A percentile compares a stretch with the other conserved stretches of the same genome.
phyloP scores from a whole-genome alignment of 768 basidiomycete genomes.

The Sutorius australiensis region DNA sequence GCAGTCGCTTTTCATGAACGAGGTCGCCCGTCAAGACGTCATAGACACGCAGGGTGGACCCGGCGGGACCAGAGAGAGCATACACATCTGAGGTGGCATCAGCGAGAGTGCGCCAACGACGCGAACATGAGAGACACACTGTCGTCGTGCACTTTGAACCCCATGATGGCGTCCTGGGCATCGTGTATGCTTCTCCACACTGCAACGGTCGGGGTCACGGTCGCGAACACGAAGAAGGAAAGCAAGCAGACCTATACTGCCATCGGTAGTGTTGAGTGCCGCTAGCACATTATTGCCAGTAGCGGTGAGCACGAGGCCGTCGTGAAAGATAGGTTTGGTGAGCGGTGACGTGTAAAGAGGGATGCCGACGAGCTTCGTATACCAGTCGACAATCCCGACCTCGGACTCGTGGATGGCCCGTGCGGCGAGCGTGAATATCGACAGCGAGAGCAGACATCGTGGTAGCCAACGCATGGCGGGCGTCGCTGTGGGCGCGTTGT shows the following conservation, averaged over 20 bases:
- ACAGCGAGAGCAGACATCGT: slow-evolving; percentile 17
- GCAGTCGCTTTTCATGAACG: slow-evolving; percentile 61
- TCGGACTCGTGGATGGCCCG: slow-evolving; percentile 67
- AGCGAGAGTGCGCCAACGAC: background rate
- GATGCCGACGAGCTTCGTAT: slow-evolving; percentile 71
- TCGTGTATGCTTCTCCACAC: slow-evolving; percentile 82
- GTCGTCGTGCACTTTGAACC: slow-evolving; percentile 54
- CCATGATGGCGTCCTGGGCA: slow-evolving; percentile 61
- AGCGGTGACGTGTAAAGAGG: slow-evolving; percentile 50
- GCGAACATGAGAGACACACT: slow-evolving; percentile 39
- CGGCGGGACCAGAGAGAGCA: slow-evolving; percentile 72
- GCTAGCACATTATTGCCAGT: slow-evolving; percentile 77
- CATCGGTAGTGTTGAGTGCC: slow-evolving; percentile 62
- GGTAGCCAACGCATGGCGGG: slow-evolving; percentile 14
- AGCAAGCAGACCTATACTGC: slow-evolving; percentile 56
- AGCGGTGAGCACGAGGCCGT: slow-evolving; percentile 57
- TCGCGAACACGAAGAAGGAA: slow-evolving; percentile 3
- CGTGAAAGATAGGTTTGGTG: slow-evolving; percentile 60
- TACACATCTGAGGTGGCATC: slow-evolving; percentile 49
- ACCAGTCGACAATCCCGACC: slow-evolving; percentile 85
- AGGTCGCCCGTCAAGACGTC: slow-evolving; percentile 61
- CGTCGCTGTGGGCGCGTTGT: background rate
- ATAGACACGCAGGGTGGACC: slow-evolving; percentile 64
- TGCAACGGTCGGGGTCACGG: slow-evolving; percentile 25
- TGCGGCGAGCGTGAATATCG: slow-evolving; percentile 22